Conservation (phyloP, 2,329 filamentous ascomycete genomes). For the Ceratocystis ficicola region DNA sequence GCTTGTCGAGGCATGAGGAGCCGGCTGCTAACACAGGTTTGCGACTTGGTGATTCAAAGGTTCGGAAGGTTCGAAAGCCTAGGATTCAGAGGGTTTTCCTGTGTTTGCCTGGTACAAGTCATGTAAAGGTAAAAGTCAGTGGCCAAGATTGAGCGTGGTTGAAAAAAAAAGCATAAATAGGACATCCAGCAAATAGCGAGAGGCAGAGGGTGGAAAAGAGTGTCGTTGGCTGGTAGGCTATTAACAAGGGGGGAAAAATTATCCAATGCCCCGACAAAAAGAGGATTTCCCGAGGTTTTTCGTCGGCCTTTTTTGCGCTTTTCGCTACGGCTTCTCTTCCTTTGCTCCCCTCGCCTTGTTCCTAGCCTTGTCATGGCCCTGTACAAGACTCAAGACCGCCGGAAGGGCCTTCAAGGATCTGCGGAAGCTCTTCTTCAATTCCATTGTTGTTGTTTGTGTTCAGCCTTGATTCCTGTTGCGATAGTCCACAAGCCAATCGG, state of each 20-base stretch:
- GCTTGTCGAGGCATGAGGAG: neutral
- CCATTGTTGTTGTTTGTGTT: too few relatives aligned
- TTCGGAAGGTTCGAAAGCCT: neutral
- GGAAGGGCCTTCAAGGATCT: too few relatives aligned
- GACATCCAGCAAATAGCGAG: neutral
- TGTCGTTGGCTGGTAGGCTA: neutral
- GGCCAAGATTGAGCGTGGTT: neutral
- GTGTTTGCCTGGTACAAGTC: too few relatives aligned
- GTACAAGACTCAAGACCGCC: too few relatives aligned
- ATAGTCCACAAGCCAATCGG: too few relatives aligned
- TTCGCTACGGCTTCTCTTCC: neutral
- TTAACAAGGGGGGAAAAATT: neutral
- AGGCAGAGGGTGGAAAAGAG: neutral
- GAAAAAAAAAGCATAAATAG: neutral
- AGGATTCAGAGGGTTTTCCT: neutral
- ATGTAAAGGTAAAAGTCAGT: too few relatives aligned
- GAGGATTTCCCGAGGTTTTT: constrained; percentile 5
- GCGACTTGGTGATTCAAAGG: neutral
- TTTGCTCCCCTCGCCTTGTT: neutral
- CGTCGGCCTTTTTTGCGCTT: neutral
- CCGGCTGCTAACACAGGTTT: neutral
- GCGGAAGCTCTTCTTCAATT: too few relatives aligned
- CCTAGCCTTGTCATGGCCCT: neutral
- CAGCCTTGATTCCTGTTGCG: too few relatives aligned
- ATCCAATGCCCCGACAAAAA: neutral